A percentile compares a stretch with the other conserved stretches of the same genome.
Conservation (phyloP, 1,284 basidiomycete species). For the Ceratobasidium sp. region DNA sequence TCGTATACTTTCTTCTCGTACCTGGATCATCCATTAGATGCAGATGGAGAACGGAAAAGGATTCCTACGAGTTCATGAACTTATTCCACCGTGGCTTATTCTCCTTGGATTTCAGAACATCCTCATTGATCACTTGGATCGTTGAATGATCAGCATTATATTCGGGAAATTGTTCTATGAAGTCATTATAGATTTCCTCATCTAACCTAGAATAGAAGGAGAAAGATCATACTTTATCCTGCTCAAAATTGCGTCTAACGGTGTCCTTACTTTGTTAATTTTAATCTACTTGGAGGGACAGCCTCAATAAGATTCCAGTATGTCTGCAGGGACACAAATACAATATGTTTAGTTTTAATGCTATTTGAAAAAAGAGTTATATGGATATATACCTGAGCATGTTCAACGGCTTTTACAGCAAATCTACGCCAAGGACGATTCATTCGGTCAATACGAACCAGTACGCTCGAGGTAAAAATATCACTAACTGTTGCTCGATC, state of each 20-base stretch:
- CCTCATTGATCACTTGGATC: constrained; percentile 86
- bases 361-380: neutral
- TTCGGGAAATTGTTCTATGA: constrained; percentile 87
- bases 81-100: constrained; percentile 94
- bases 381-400: constrained; percentile 79
- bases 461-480: constrained; percentile 47
- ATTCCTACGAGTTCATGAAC: constrained; percentile 86
- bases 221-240: neutral
- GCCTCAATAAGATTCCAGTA: constrained; percentile 96
- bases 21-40: constrained; percentile 57
- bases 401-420: constrained; percentile 96
- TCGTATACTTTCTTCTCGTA: constrained; percentile 92
- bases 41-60: neutral
- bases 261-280: constrained; percentile 85
- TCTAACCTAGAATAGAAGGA: constrained; percentile 72
- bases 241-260: neutral
- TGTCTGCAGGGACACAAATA: constrained; percentile 71
- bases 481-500: constrained; percentile 95
- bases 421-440: constrained; percentile 68
- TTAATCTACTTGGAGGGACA: constrained; percentile 81
- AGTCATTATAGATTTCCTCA: constrained; percentile 90
- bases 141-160: constrained; percentile 73
- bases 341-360: neutral
- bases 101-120: constrained; percentile 93
- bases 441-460: constrained; percentile 1